A percentile compares a stretch with the other conserved stretches of the same genome.
These are phyloP conservation scores for Trichoderma orchidacearum DNA, from an alignment of 495 filamentous ascomycete species.

Conservation along the genomic window DNA sequence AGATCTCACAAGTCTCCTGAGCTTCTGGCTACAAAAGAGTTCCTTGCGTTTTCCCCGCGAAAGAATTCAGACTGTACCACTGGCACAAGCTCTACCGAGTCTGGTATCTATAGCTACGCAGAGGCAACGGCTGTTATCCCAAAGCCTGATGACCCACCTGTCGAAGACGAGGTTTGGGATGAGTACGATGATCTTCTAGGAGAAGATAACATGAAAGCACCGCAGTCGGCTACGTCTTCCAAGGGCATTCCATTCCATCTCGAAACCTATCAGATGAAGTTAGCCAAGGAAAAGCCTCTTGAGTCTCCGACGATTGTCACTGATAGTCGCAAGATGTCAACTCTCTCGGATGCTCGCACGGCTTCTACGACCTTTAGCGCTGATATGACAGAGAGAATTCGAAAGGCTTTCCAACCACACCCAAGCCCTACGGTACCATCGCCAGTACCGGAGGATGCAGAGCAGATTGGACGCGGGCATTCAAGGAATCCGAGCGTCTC, in stretches of 20 bases:
- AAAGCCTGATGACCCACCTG: conserved; percentile 38
- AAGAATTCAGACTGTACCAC: conserved; percentile 57
- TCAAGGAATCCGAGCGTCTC: neutral
- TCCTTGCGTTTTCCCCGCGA: conserved; percentile 58
- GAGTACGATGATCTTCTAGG: conserved; percentile 88
- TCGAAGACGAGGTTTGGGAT: conserved; percentile 84
- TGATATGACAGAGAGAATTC: conserved; percentile 32
- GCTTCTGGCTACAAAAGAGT: conserved; percentile 29
- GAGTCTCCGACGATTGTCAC: conserved; percentile 26
- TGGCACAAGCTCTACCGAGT: conserved; percentile 44
- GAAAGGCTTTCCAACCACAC: conserved; percentile 22
- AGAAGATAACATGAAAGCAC: conserved; percentile 29
- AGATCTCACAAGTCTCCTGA: conserved; percentile 17
- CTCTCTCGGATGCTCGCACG: conserved; percentile 15
- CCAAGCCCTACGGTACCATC: conserved; percentile 8
- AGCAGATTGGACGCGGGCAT: neutral
- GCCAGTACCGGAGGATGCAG: neutral
- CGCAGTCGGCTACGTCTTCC: conserved; percentile 40
- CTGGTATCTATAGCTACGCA: conserved; percentile 32
- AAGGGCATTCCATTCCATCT: conserved; percentile 30
- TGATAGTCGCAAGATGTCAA: conserved; percentile 4
- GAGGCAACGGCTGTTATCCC: conserved; percentile 51
- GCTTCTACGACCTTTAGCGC: conserved; percentile 27
- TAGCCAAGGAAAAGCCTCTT: conserved; percentile 16
- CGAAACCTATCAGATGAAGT: conserved; percentile 20